Evolutionary conservation across 805 yeast genomes (phyloP), one percentile per base, ranked within the genome.

Genomic region (Schizosaccharomyces japonicus): DNA sequence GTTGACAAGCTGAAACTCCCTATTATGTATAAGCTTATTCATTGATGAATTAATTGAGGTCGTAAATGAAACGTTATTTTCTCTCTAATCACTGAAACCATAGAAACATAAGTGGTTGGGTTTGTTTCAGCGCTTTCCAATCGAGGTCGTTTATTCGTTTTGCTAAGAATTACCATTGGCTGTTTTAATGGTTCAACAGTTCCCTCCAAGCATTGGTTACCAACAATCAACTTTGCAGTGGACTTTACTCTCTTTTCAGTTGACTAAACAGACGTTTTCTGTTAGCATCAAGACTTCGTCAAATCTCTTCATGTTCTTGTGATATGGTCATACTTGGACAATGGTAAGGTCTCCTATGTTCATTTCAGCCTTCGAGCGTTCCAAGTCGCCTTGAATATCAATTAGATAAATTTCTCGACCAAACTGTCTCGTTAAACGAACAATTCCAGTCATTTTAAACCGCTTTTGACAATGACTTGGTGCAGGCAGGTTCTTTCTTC

Each of bases 201-300:
- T 13, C 42, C 42, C 23, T 36, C 42, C 42, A 36, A 19, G 27
- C 26, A 36, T 23, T 36, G 42, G 23, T 36, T 36, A 13, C 42
- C 42, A 15, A 36, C 42, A 11, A 13, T 15, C 17, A 36, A 13
- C 13, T 25, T 8, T 19, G 42, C 42, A n/a, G n/a, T n/a, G n/a
- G n/a, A n/a, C n/a, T n/a, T n/a, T n/a, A n/a, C n/a, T n/a, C n/a
- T n/a, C n/a, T n/a, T n/a, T n/a, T n/a, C n/a, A n/a, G n/a, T n/a
- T n/a, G n/a, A n/a, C n/a, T n/a, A n/a, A n/a, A n/a, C n/a, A n/a
- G n/a, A n/a, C n/a, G n/a, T n/a, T n/a, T n/a, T n/a, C n/a, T n/a
- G n/a, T n/a, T n/a, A n/a, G n/a, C n/a, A n/a, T n/a, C n/a, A n/a
- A n/a, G n/a, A n/a, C n/a, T n/a, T n/a, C n/a, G n/a, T n/a, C n/a